Base-by-base conservation (phyloP, 163 green algal species). In the Chloroidium sp. region DNA sequence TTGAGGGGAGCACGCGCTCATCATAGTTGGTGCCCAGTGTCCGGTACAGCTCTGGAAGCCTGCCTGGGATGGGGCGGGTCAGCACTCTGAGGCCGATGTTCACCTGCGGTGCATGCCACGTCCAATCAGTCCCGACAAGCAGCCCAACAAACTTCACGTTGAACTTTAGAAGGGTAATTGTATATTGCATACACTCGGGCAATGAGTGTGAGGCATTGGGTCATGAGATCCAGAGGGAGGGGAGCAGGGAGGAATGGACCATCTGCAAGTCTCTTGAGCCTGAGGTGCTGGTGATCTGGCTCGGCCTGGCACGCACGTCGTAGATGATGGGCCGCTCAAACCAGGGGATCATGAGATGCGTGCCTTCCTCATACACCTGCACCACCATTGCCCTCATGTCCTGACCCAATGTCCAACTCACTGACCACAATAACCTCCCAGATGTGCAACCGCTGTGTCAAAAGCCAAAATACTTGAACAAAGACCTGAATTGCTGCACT, bases 321-420 rank as follows among this genome's bases (percentile, higher is more conserved):
- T 97, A 99, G 60, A 98, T 97, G 85, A 98, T 94, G 14, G 97
- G 95, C 3, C 93, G 91, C 79, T 99, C 95, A 77, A 99, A 96
- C 94, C 96, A 98, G 3, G 97, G 97, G 4, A 99, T 84, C 91
- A 98, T 97, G 69, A 99, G 78, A 88, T 99, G 96, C 10, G 95
- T 99, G 4, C 96, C 96, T 85, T 99, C 96, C 61, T 85, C 75
- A 79, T 99, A 99, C 59, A 99, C 92, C 93, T 98, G 88, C 59
- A n/a, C 6, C 67, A 72, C 6, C 67, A 72, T 6, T 10, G 10
- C 67, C 67, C 6, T 6, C 67, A n/a, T 72, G 67, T 72, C 67
- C 10, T 72, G 6, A 72, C 6, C 10, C 67, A 72, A 6, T 72
- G 6, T 72, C 67, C 6, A 72, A 72, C 6, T 6, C 67, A 6